A percentile compares a stretch with the other conserved stretches of the same genome.
Evolutionary conservation across 306 rosid species (phyloP).

Genomic region (Inga laurina): DNA sequence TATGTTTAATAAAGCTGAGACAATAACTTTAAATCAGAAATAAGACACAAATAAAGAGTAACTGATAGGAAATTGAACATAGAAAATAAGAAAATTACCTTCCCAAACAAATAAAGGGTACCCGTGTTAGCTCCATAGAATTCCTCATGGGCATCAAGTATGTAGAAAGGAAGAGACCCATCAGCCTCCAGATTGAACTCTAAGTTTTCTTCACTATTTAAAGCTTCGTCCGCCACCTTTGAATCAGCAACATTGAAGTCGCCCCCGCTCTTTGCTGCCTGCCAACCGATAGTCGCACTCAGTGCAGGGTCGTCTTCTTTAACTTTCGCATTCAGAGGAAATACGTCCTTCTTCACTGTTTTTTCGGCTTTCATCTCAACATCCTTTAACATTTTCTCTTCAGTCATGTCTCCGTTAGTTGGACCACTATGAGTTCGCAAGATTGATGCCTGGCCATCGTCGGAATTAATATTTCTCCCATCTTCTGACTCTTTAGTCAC

Average conservation of each 20-base stretch:
- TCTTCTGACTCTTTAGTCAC: constrained; percentile 28
- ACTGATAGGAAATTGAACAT: not conserved
- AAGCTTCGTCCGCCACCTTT: constrained; percentile 36
- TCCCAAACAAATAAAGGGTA: constrained; percentile 83
- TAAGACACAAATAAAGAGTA: not conserved
- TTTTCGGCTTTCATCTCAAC: constrained; percentile 42
- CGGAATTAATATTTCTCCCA: constrained; percentile 25
- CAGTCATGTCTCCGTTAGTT: constrained; percentile 33
- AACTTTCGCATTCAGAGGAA: constrained; percentile 77
- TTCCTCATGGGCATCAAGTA: constrained; percentile 88
- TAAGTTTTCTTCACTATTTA: constrained; percentile 36
- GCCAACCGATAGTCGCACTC: constrained; percentile 81
- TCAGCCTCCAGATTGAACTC: constrained; percentile 64
- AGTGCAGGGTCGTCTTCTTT: constrained; percentile 51
- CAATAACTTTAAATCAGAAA: not conserved
- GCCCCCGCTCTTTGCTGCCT: constrained; percentile 58
- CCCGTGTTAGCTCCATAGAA: constrained; percentile 79
- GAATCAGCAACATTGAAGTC: constrained; percentile 29
- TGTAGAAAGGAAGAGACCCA: constrained; percentile 72
- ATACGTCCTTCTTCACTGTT: constrained; percentile 47
- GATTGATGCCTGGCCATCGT: constrained; percentile 16
- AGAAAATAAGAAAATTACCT: constrained; percentile 50
- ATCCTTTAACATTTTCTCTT: constrained; percentile 41
- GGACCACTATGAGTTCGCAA: constrained; percentile 24
- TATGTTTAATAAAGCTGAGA: not conserved